Evolutionary conservation across 495 filamentous ascomycete genomes (phyloP).

Genomic region (Penicillium tannophilum): DNA sequence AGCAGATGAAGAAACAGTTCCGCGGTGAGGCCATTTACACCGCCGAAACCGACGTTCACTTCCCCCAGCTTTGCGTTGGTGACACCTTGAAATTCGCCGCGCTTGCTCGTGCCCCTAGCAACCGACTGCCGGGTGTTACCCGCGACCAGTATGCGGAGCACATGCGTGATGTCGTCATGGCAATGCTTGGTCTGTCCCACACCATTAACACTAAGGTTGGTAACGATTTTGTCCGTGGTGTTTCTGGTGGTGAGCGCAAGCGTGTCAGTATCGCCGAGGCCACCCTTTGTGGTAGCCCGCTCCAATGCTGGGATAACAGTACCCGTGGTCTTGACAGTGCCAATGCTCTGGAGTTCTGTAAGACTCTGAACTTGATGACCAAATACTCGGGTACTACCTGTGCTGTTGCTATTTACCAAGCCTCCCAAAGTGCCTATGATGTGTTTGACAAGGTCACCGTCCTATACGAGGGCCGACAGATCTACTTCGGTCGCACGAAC

Average conservation of each 20-base stretch:
- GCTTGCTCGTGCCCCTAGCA: conserved; percentile 52
- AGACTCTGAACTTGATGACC: conserved; percentile 74
- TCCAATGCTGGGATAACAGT: conserved; percentile 86
- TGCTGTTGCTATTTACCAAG: conserved; percentile 84
- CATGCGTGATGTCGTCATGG: conserved; percentile 63
- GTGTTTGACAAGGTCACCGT: conserved; percentile 64
- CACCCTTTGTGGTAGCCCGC: conserved; percentile 70
- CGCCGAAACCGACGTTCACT: conserved; percentile 67
- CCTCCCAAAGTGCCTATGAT: conserved; percentile 80
- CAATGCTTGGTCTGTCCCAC: conserved; percentile 61
- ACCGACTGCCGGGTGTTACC: conserved; percentile 50
- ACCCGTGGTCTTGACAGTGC: conserved; percentile 84
- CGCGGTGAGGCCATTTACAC: conserved; percentile 70
- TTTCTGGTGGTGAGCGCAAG: conserved; percentile 86
- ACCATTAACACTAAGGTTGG: conserved; percentile 61
- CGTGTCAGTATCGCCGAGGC: conserved; percentile 58
- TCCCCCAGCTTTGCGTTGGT: conserved; percentile 66
- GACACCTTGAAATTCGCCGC: conserved; percentile 67
- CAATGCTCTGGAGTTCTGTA: conserved; percentile 75
- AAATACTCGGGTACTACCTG: conserved; percentile 76
- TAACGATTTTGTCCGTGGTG: conserved; percentile 82
- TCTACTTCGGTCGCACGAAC: conserved; percentile 65
- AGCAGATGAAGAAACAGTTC: conserved; percentile 69
- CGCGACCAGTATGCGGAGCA: conserved; percentile 50
- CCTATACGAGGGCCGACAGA: conserved; percentile 66